Evolutionary conservation across 371 early-diverging fungal species (phyloP), one percentile per base, ranked within the genome.

Genomic region (Lichtheimia corymbifera): DNA sequence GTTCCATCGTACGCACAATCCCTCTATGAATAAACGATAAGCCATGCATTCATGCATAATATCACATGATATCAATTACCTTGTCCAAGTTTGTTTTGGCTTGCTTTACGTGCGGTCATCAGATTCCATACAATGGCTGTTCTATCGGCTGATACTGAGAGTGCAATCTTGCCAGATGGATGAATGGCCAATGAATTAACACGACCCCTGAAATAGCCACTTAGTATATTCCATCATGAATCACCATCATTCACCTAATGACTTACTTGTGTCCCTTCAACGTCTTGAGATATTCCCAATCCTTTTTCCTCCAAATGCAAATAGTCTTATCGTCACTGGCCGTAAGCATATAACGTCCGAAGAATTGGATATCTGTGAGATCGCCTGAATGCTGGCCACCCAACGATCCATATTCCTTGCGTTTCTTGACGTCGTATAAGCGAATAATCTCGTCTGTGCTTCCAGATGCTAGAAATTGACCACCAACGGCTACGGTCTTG

Each of bases 371-470:
- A 17, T 85, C 78, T 9, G 94, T 95, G 57, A 97, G 91, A 14
- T 97, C 90, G 17, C 83, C 97, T 40, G 83, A 72, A 74, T 98
- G 99, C 61, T 96, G 94, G 53, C 82, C 82, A 50, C 91, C 87
- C 50, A 98, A 76, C 0, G 94, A 86, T 0, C 99, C 99, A 44
- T 94, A 76, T 68, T 97, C 97, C 64, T 93, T 93, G 56, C 92
- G 87, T 40, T 83, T 85, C 64, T 88, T 90, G 9, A 97, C 77
- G 68, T 97, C 94, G 68, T 94, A 97, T 40, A 98, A 64, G 52
- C 88, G 86, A 71, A 98, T 91, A 67, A 91, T 83, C 76, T 98
- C 99, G 72, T 98, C 99, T 6, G 95, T 90, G 67, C 96, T 93
- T 14, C 99, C 99, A 1, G 99, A 94, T 2, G 97, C 97, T 64